These are phyloP conservation scores for Metarhizium album DNA, from an alignment of 2,329 filamentous ascomycete genomes.

Conservation along the genomic window DNA sequence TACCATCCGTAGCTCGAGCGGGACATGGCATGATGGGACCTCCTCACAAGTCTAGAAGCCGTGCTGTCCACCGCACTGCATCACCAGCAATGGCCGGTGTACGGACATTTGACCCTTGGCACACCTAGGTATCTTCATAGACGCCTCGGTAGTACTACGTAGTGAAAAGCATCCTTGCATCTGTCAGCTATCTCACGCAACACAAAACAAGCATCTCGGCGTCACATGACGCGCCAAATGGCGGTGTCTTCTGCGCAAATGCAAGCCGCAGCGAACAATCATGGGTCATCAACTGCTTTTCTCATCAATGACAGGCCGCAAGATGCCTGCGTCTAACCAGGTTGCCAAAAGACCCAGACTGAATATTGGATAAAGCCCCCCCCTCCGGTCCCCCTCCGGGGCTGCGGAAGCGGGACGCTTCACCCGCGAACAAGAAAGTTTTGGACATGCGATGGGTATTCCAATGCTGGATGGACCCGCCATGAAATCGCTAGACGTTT, in stretches of 20 bases:
- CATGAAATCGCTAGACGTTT: no score
- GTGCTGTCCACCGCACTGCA: no score
- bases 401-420: background rate
- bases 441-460: no score
- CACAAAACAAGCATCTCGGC: background rate
- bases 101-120: no score
- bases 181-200: background rate
- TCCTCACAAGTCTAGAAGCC: no score
- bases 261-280: background rate
- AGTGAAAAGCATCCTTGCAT: background rate
- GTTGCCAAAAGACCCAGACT: background rate
- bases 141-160: background rate
- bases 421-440: background rate
- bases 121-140: no score
- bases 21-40: no score
- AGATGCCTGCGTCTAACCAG: background rate
- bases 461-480: no score
- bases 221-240: slow-evolving; percentile 1
- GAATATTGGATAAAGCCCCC: background rate
- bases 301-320: background rate
- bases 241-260: slow-evolving; percentile 2
- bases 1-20: no score
- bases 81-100: no score
- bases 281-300: background rate
- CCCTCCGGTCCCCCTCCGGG: no score